phyloP scores from a whole-genome alignment of 2,329 filamentous ascomycete species.

The Venturia aucupariae region DNA sequence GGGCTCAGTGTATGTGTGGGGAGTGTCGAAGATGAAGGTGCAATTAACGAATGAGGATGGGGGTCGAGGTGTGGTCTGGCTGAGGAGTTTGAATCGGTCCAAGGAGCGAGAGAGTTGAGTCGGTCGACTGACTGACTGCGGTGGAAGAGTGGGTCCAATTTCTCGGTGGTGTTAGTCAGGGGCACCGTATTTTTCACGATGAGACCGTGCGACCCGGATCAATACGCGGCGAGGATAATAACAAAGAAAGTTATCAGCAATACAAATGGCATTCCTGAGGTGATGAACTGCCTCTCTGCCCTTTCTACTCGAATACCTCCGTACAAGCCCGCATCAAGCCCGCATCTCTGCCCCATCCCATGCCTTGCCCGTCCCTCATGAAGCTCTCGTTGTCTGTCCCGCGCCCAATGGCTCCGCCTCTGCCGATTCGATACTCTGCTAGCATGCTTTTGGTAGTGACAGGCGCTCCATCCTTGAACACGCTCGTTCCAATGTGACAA shows the following conservation, averaged over 20 bases:
- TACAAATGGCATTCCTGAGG: too few relatives aligned
- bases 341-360: not conserved
- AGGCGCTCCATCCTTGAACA: not conserved
- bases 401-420: not conserved
- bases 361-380: not conserved
- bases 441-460: not conserved
- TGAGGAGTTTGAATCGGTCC: not conserved
- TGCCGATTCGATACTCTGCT: slow-evolving; percentile 2
- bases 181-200: too few relatives aligned
- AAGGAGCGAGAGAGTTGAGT: not conserved
- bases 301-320: too few relatives aligned
- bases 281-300: too few relatives aligned
- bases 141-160: not conserved
- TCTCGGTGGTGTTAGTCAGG: not conserved
- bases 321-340: too few relatives aligned
- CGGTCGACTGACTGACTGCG: too few relatives aligned
- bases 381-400: not conserved
- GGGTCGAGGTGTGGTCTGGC: not conserved
- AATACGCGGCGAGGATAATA: too few relatives aligned
- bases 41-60: not conserved
- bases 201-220: too few relatives aligned
- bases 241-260: too few relatives aligned
- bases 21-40: not conserved
- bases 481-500: not conserved
- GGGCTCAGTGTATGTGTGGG: not conserved